Evolutionary conservation across 164 flowering plant species (phyloP), one percentile per base, ranked within the genome.

Genomic region (Magnolia kwangsiensis): DNA sequence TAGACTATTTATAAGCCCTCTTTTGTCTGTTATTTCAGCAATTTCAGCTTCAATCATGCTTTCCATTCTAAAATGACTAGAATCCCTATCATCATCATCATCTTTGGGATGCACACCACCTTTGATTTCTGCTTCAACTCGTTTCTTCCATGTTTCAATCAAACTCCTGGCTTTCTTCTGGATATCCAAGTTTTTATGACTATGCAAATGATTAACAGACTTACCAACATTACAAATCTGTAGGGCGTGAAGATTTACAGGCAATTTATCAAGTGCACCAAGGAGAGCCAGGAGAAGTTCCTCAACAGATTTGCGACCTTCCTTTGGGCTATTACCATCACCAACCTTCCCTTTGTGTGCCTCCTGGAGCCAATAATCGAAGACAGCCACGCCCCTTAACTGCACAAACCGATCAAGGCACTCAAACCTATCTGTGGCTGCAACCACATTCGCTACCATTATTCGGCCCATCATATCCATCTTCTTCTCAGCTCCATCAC

Each of bases 121-220:
- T 74, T 66, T 87, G 16, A 84, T 87, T 85, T 96, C 99, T 74
- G 85, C 88, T 66, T 94, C 93, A 78, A 96, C 99, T 65, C 99
- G 93, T 80, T 89, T 96, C 90, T 96, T 96, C 99, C 99, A 96
- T 16, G 92, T 96, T 78, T 90, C 98, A 78, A 96, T 95, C 74
- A 96, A 86, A 79, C 90, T 84, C 73, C 89, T 81, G 16, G 92
- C 89, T 73, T 89, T 89, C 79, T 81, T 88, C 29, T 27, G 29
- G 29, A 27, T 27, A 1, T 27, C 29, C 29, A 27, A 27, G 29
- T 27, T 27, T 27, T 85, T 89, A 79, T 89, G 90, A 76, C 77
- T 75, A 19, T 89, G 84, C 73, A 89, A 84, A 77, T 88, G 85
- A 83, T 95, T 95, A 65, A 95, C 99, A 79, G 97, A 93, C 79